These are phyloP conservation scores for Pseudoscleropodium purum DNA, from an alignment of 225 moss, liverwort and hornwort species.

Conservation along the genomic window DNA sequence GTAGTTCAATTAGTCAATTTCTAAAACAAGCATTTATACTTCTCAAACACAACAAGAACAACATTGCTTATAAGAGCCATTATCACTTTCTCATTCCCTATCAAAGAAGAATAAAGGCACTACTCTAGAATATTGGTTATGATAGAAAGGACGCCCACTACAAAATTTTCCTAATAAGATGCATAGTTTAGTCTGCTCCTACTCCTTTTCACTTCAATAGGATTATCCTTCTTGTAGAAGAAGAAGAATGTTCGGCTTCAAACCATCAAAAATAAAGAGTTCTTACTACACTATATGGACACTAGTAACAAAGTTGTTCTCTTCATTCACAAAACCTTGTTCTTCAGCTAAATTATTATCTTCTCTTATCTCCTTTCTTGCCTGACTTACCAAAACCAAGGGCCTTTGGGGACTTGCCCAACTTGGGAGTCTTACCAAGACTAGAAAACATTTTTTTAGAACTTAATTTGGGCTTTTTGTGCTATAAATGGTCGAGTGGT, in stretches of 20 bases:
- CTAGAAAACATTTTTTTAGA: neutral
- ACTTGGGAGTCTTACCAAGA: neutral
- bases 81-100: neutral
- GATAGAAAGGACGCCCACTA: neutral
- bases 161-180: neutral
- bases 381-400: slow-evolving; percentile 1
- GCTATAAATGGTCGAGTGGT: neutral
- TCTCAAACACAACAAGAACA: neutral
- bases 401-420: neutral
- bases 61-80: neutral
- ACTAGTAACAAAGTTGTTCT: neutral
- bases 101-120: neutral
- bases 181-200: neutral
- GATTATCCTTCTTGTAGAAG: neutral
- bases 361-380: slow-evolving; percentile 6
- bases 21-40: neutral
- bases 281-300: neutral
- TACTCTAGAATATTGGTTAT: neutral
- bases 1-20: neutral
- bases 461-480: slow-evolving; percentile 22
- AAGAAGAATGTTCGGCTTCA: neutral
- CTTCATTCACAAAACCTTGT: neutral
- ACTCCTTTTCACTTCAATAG: neutral
- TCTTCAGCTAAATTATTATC: neutral
- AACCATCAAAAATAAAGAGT: neutral